A percentile compares a stretch with the other conserved stretches of the same genome.
phyloP scores from a whole-genome alignment of 441 rosid genomes.

The Populus hybrid region DNA sequence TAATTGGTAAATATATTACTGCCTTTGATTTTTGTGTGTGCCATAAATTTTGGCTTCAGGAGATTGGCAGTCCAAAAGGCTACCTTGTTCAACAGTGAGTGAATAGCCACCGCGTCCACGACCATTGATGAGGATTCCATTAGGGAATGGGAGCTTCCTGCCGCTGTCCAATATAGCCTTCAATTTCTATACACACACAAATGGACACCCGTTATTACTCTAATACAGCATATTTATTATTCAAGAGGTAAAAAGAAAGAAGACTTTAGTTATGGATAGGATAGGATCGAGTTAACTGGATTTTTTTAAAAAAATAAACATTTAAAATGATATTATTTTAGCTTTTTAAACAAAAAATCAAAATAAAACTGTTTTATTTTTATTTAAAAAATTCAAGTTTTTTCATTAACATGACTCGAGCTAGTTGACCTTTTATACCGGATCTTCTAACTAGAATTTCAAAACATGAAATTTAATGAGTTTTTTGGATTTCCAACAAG shows the following conservation, averaged over 20 bases:
- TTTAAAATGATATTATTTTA: too few relatives aligned
- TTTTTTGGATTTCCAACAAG: neutral
- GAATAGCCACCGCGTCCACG: conserved; percentile 63
- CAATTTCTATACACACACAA: conserved; percentile 37
- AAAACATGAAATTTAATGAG: neutral
- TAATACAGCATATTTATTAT: neutral
- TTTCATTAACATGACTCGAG: too few relatives aligned
- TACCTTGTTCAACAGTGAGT: conserved; percentile 74
- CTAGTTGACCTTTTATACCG: too few relatives aligned
- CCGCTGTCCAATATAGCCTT: conserved; percentile 55
- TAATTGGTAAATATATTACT: too few relatives aligned
- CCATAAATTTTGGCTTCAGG: neutral
- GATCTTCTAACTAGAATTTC: neutral
- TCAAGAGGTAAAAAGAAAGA: neutral
- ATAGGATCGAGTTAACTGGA: too few relatives aligned
- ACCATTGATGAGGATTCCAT: conserved; percentile 88
- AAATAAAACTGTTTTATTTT: too few relatives aligned
- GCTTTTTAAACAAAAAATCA: too few relatives aligned
- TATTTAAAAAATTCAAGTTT: too few relatives aligned
- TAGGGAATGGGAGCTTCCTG: conserved; percentile 56
- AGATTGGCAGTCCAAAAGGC: neutral
- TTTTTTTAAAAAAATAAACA: too few relatives aligned
- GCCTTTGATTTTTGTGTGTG: neutral
- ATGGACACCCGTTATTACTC: neutral
- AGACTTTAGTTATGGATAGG: too few relatives aligned